A percentile compares a stretch with the other conserved stretches of the same genome.
Evolutionary conservation across 2,329 filamentous ascomycete species (phyloP).

Genomic region (Apiospora kogelbergensis): DNA sequence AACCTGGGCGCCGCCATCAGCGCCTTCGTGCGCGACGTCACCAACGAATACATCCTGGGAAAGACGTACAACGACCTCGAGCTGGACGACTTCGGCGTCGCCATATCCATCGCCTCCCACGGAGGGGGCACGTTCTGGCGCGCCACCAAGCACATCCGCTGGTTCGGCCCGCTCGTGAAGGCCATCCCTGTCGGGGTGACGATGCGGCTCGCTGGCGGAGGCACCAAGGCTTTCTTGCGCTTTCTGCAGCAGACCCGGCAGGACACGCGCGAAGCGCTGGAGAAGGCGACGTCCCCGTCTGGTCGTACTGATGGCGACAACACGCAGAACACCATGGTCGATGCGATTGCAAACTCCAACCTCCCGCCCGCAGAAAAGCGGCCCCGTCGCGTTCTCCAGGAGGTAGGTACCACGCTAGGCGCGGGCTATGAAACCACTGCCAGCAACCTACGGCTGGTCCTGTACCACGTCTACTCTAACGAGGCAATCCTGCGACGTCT

Average conservation of each 20-base stretch:
- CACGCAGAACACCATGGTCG: neutral
- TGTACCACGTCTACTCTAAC: constrained; percentile 23
- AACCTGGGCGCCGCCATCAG: constrained; percentile 7
- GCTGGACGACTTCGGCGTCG: neutral
- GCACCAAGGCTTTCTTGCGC: constrained; percentile 10
- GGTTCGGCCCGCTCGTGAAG: constrained; percentile 17
- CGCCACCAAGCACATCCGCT: constrained; percentile 19
- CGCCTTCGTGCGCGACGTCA: neutral
- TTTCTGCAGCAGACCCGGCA: constrained; percentile 7
- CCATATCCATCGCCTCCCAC: neutral
- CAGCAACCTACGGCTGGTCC: constrained; percentile 20
- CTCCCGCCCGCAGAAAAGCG: neutral
- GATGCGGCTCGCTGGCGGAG: constrained; percentile 14
- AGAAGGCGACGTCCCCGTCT: neutral
- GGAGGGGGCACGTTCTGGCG: neutral
- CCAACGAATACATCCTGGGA: constrained; percentile 7
- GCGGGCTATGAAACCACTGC: constrained; percentile 31
- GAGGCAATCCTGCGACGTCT: constrained; percentile 17
- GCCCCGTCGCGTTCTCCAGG: neutral
- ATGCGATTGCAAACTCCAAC: neutral
- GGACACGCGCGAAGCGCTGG: neutral
- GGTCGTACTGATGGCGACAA: neutral
- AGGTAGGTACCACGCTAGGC: neutral
- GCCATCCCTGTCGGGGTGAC: constrained; percentile 14
- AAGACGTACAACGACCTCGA: constrained; percentile 6